These are phyloP conservation scores for Aspergillus fructus DNA, from an alignment of 2,329 filamentous ascomycete species.

Conservation along the genomic window DNA sequence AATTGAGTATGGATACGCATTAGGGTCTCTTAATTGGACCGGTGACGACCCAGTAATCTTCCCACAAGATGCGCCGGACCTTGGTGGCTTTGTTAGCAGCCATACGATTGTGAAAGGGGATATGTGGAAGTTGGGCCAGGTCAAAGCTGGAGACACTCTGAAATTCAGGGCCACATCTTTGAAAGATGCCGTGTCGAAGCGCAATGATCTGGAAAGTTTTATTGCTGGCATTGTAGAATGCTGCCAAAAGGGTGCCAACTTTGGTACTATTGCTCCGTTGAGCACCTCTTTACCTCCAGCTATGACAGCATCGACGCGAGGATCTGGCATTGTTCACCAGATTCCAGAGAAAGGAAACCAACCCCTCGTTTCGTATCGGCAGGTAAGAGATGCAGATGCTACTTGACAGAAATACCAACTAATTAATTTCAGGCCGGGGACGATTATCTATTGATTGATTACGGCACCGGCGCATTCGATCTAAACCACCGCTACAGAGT, in stretches of 20 bases:
- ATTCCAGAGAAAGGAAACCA: constrained; percentile 36
- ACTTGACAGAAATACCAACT: neutral
- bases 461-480: constrained; percentile 56
- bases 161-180: constrained; percentile 52
- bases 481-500: constrained; percentile 58
- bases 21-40: constrained; percentile 61
- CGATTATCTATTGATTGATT: constrained; percentile 59
- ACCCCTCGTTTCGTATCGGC: constrained; percentile 43
- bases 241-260: constrained; percentile 32
- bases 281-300: constrained; percentile 23
- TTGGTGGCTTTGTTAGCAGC: constrained; percentile 60
- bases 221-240: constrained; percentile 44
- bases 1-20: constrained; percentile 60
- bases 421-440: constrained; percentile 42
- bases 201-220: constrained; percentile 46
- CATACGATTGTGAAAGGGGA: constrained; percentile 59
- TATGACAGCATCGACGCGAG: constrained; percentile 21
- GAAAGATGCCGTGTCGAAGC: constrained; percentile 50
- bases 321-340: constrained; percentile 34
- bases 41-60: constrained; percentile 63
- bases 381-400: constrained; percentile 23
- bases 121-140: constrained; percentile 62
- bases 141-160: constrained; percentile 59
- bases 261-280: constrained; percentile 34
- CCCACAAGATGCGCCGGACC: constrained; percentile 58